A percentile compares a stretch with the other conserved stretches of the same genome.
Evolutionary conservation across 1,139 yeast genomes (phyloP).

Genomic region (Yamadazyma songkhlaensis): DNA sequence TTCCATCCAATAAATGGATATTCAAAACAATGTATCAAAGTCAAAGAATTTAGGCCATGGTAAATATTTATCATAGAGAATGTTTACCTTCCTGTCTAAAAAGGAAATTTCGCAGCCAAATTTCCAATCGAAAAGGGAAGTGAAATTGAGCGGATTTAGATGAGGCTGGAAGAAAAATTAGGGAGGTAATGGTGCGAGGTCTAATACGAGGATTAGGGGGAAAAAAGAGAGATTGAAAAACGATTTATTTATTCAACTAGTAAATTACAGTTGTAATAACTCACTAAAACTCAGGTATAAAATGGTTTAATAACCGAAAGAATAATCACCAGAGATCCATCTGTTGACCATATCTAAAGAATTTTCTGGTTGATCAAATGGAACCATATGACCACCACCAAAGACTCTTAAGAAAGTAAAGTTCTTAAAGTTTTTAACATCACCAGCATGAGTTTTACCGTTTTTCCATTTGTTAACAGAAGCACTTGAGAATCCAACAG

Average conservation of each 20-base stretch:
- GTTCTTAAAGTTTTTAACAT: conserved; percentile 44
- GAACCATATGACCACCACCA: conserved; percentile 53
- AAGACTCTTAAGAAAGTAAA: conserved; percentile 47
- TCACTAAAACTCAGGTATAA: background rate
- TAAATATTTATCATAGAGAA: conserved; percentile 5
- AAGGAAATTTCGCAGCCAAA: background rate
- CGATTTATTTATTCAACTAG: conserved; percentile 2
- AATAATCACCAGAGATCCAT: conserved; percentile 41
- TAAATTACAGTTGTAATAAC: conserved; percentile 1
- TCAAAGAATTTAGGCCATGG: background rate
- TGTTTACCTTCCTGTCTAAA: conserved; percentile 1
- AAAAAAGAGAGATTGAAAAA: too few species aligned
- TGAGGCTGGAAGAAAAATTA: too few species aligned
- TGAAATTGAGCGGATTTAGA: too few species aligned
- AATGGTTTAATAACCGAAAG: conserved; percentile 8
- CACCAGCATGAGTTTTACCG: conserved; percentile 41
- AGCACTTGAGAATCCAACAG: conserved; percentile 44
- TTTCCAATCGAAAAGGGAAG: too few species aligned
- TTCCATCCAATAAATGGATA: background rate
- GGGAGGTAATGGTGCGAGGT: too few species aligned
- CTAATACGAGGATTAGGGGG: too few species aligned
- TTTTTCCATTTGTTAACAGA: conserved; percentile 42
- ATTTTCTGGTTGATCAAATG: conserved; percentile 46
- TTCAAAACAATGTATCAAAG: conserved; percentile 1
- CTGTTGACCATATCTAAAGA: conserved; percentile 47